A percentile compares a stretch with the other conserved stretches of the same genome.
Conservation (phyloP, 1,284 basidiomycete species). For the Hemileia vastatrix region DNA sequence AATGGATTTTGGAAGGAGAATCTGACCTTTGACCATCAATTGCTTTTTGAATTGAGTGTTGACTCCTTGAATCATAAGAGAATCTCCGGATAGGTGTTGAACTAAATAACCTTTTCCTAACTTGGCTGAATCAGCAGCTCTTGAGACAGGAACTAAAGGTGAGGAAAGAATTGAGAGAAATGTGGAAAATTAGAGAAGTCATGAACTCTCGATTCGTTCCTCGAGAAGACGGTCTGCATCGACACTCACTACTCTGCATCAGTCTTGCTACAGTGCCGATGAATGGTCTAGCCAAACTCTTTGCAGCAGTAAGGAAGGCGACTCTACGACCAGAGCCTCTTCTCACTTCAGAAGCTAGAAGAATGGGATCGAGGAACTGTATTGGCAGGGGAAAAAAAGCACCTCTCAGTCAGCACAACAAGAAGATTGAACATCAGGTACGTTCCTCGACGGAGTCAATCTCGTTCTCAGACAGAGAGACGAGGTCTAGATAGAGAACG, state of each 20-base stretch:
- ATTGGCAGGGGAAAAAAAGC: background rate
- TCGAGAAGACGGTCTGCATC: too few relatives aligned
- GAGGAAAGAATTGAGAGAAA: background rate
- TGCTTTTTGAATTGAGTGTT: conserved; percentile 39
- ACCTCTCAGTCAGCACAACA: too few relatives aligned
- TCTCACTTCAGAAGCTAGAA: conserved; percentile 41
- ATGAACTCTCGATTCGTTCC: too few relatives aligned
- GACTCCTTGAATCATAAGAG: conserved; percentile 36
- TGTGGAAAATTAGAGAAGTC: too few relatives aligned
- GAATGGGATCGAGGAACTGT: conserved; percentile 44
- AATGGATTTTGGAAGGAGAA: conserved; percentile 40
- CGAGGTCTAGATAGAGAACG: too few relatives aligned
- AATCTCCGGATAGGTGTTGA: conserved; percentile 32
- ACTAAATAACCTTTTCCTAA: conserved; percentile 34
- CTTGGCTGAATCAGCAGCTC: conserved; percentile 42
- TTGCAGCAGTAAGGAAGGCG: conserved; percentile 43
- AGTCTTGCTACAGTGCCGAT: conserved; percentile 39
- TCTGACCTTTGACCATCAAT: conserved; percentile 35
- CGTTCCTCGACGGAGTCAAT: too few relatives aligned
- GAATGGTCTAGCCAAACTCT: conserved; percentile 39
- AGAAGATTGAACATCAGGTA: too few relatives aligned
- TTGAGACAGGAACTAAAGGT: conserved; percentile 37
- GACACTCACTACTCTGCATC: conserved; percentile 37
- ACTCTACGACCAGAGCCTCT: conserved; percentile 39
- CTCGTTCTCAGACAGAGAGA: too few relatives aligned